A percentile compares a stretch with the other conserved stretches of the same genome.
phyloP scores from a whole-genome alignment of 495 filamentous ascomycete species.

The Opeltia flavorubescens region DNA sequence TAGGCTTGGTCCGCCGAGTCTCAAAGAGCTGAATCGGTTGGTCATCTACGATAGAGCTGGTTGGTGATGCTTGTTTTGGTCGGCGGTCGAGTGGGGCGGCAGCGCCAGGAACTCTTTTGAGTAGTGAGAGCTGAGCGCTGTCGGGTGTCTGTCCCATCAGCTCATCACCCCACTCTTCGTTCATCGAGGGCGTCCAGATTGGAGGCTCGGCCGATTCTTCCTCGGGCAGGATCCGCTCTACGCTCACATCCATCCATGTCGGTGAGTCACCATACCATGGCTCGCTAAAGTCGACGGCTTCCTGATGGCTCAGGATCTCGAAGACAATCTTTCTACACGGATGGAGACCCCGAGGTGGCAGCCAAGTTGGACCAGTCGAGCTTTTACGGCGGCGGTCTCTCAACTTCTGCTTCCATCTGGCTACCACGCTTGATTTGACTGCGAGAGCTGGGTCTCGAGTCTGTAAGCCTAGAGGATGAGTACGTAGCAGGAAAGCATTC shows the following conservation, averaged over 20 bases:
- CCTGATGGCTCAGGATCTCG: slow-evolving; percentile 5
- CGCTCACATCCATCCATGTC: slow-evolving; percentile 57
- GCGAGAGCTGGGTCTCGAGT: not conserved
- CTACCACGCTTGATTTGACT: not conserved
- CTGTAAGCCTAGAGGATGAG: not conserved
- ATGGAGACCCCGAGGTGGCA: slow-evolving; percentile 26
- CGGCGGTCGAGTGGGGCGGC: not conserved
- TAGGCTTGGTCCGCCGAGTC: not conserved
- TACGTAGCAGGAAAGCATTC: not conserved
- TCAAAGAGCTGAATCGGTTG: not conserved
- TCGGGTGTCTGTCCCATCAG: not conserved
- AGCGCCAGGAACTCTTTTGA: not conserved
- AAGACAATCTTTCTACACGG: slow-evolving; percentile 26
- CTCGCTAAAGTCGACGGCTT: not conserved
- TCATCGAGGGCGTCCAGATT: not conserved
- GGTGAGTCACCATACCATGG: slow-evolving; percentile 34
- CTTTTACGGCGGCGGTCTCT: not conserved
- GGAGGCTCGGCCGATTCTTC: not conserved
- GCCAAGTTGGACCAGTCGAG: slow-evolving; percentile 5
- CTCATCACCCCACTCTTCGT: not conserved
- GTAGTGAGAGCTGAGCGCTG: not conserved
- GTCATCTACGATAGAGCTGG: not conserved
- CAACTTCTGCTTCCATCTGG: not conserved
- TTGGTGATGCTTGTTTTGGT: not conserved
- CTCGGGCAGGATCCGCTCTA: slow-evolving; percentile 7